These are phyloP conservation scores for Annulohypoxylon truncatum DNA, from an alignment of 2,329 filamentous ascomycete genomes.

Conservation along the genomic window DNA sequence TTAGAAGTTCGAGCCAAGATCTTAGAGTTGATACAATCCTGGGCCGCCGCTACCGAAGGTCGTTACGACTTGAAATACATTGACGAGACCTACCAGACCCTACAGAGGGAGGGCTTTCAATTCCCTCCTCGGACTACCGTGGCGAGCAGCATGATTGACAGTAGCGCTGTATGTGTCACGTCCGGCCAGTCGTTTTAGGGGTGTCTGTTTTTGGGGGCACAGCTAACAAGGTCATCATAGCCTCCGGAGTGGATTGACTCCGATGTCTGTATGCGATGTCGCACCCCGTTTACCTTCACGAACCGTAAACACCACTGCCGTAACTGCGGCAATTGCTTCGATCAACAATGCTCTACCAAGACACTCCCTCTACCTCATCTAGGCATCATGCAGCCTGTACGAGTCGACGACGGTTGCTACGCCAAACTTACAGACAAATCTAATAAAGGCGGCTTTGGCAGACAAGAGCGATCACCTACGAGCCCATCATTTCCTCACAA, in stretches of 20 bases:
- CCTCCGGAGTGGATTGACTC: constrained; percentile 98
- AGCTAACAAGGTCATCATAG: constrained; percentile 57
- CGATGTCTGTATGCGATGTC: constrained; percentile 98
- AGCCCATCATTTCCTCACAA: constrained; percentile 64
- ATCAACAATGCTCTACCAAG: constrained; percentile 93
- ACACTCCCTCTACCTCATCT: constrained; percentile 88
- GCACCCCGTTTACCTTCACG: constrained; percentile 95
- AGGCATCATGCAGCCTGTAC: constrained; percentile 88
- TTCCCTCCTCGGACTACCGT: constrained; percentile 91
- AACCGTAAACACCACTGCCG: constrained; percentile 98
- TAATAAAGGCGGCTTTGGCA: constrained; percentile 53
- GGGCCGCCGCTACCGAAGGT: constrained; percentile 90
- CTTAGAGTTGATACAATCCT: constrained; percentile 90
- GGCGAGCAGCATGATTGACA: constrained; percentile 97
- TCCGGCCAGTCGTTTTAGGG: not conserved
- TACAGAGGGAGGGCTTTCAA: constrained; percentile 86
- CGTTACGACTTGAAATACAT: constrained; percentile 87
- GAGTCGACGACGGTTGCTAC: constrained; percentile 97
- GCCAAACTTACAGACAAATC: constrained; percentile 85
- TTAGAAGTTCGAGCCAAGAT: constrained; percentile 89
- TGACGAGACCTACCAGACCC: constrained; percentile 82
- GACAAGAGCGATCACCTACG: constrained; percentile 59
- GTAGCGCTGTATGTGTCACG: constrained; percentile 79
- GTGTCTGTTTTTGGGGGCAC: not conserved
- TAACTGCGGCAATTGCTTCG: constrained; percentile 98